These are phyloP conservation scores for Pachysolen tannophilus DNA, from an alignment of 805 yeast genomes.

Conservation along the genomic window DNA sequence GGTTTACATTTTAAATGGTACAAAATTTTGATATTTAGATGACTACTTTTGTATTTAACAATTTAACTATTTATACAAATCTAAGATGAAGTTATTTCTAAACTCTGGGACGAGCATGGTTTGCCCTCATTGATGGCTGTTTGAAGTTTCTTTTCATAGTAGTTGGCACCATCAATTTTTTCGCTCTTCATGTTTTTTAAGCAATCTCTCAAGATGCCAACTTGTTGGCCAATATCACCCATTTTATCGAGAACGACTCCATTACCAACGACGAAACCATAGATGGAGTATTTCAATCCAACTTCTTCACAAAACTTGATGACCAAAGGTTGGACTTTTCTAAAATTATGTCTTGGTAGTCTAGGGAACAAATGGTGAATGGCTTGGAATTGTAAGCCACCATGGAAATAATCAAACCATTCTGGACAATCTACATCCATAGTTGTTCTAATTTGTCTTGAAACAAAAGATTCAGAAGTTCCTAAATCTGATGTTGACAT, in stretches of 20 bases:
- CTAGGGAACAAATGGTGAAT: conserved; percentile 88
- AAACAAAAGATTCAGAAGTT: conserved; percentile 66
- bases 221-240: conserved; percentile 74
- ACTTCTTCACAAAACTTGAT: conserved; percentile 67
- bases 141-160: conserved; percentile 22
- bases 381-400: conserved; percentile 89
- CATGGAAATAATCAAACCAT: conserved; percentile 87
- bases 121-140: too few relatives aligned
- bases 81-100: too few relatives aligned
- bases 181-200: conserved; percentile 55
- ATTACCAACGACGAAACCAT: conserved; percentile 79
- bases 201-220: conserved; percentile 67
- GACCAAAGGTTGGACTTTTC: conserved; percentile 66
- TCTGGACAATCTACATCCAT: conserved; percentile 94
- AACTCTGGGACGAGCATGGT: too few relatives aligned
- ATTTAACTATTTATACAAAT: too few relatives aligned
- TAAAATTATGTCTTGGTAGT: conserved; percentile 78
- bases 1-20: too few relatives aligned
- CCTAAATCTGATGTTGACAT: conserved; percentile 90
- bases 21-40: too few relatives aligned
- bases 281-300: conserved; percentile 74
- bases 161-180: conserved; percentile 20
- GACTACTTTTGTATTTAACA: too few relatives aligned
- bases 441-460: conserved; percentile 79
- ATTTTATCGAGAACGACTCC: conserved; percentile 59